Evolutionary conservation across 352 stramenopile species (phyloP).

Genomic region (Blastocystis sp.): DNA sequence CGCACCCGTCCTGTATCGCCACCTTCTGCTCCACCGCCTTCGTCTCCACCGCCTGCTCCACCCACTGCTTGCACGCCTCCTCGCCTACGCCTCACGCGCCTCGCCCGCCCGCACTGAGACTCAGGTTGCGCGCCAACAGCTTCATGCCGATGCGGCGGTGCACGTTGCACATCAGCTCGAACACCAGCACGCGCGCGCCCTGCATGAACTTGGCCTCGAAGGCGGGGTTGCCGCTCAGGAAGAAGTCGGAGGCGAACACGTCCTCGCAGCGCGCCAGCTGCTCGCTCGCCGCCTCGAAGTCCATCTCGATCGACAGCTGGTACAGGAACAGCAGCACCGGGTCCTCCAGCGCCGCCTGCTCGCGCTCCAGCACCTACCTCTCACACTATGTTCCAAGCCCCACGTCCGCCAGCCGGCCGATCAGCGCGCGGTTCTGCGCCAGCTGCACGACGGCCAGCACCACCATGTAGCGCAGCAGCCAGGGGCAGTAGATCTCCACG

Average conservation of each 20-base stretch:
- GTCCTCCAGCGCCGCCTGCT: not conserved
- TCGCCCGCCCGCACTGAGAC: not conserved
- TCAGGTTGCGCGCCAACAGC: not conserved
- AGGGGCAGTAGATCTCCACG: conserved; percentile 2
- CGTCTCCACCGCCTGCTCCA: not conserved
- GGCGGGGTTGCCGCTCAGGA: not conserved
- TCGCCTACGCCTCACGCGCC: not conserved
- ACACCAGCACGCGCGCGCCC: not conserved
- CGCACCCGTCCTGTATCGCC: not conserved
- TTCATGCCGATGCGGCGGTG: not conserved
- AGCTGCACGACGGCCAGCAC: not conserved
- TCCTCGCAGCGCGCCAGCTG: not conserved
- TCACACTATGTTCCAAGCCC: not conserved
- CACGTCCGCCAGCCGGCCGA: not conserved
- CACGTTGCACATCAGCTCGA: conserved; percentile 17
- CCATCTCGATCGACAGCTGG: not conserved
- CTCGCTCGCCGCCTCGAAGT: conserved; percentile 10
- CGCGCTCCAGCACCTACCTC: not conserved
- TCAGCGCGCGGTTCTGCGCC: not conserved
- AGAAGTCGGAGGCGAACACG: conserved; percentile 30
- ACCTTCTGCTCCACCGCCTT: not conserved
- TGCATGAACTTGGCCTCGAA: not conserved
- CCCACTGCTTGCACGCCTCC: conserved; percentile 3
- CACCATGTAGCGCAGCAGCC: conserved; percentile 13
- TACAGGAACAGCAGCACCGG: not conserved